Evolutionary conservation across 2,329 filamentous ascomycete genomes (phyloP).

Genomic region (Xylaria sp.): DNA sequence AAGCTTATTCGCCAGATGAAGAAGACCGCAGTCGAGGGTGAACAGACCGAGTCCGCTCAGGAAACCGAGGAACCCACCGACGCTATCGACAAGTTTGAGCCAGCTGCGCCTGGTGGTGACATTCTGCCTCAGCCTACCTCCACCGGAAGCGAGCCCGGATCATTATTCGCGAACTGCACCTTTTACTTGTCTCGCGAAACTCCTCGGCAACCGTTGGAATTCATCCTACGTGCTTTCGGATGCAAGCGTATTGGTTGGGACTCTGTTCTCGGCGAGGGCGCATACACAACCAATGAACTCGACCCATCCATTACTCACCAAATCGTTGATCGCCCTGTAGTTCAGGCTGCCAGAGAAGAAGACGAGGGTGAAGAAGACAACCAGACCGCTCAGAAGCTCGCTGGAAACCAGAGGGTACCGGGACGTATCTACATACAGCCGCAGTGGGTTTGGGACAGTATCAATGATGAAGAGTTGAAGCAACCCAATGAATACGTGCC

Average conservation of each 20-base stretch:
- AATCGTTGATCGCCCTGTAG: constrained; percentile 81
- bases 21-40: constrained; percentile 43
- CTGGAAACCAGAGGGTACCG: constrained; percentile 69
- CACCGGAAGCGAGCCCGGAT: constrained; percentile 60
- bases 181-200: constrained; percentile 93
- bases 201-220: constrained; percentile 83
- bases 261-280: constrained; percentile 78
- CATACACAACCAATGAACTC: constrained; percentile 83
- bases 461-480: constrained; percentile 88
- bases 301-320: constrained; percentile 93
- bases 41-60: constrained; percentile 37
- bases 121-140: constrained; percentile 71
- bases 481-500: constrained; percentile 83
- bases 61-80: constrained; percentile 46
- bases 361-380: constrained; percentile 51
- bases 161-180: constrained; percentile 83
- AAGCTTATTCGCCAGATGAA: constrained; percentile 66
- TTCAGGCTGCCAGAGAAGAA: constrained; percentile 54
- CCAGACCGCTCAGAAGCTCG: constrained; percentile 56
- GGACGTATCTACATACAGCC: constrained; percentile 91
- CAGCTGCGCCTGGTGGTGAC: constrained; percentile 77
- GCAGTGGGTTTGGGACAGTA: constrained; percentile 97
- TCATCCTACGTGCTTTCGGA: constrained; percentile 87
- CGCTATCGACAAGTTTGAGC: constrained; percentile 86
- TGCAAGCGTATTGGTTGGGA: constrained; percentile 98